Base-by-base conservation (phyloP, 208 protist genomes). In the Novymonas esmeraldas region DNA sequence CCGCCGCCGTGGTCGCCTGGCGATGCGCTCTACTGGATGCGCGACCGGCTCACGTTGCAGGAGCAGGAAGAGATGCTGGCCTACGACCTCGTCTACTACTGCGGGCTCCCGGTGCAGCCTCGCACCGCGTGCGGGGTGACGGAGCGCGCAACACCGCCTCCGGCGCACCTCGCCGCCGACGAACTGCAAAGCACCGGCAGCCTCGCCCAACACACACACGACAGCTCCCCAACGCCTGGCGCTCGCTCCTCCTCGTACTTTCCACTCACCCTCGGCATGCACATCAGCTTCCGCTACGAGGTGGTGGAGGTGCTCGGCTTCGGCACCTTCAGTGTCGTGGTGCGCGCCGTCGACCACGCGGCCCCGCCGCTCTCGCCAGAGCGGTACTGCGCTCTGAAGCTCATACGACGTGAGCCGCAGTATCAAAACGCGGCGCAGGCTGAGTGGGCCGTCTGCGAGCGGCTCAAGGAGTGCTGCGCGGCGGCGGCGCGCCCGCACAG, bases 221-320 rank as follows among this genome's bases (percentile, higher is more conserved):
- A 59, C 26, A 20, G 22, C 3, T 29, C 11, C 3, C 34, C 11
- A 41, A n/a, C 54, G 2, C n/a, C 18, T 20, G 29, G 34, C 20
- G 34, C 31, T 16, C 20, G 9, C 34, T 44, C 36, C 6, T 18
- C 54, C 9, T 75, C 70, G 87, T 95, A 98, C 67, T 98, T 98
- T 64, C 73, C 84, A 14, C 46, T 95, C 20, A 71, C 94, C 6
- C 48, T 87, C 31, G 81, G 96, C 42, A 96, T 99, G 68, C 97
- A 99, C 68, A 83, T 99, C 14, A 64, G 66, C 7, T 98, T 97
- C 71, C 77, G 89, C 29, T 97, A 94, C 68, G 84, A 93, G 56
- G 68, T 95, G 34, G 31, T 89, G 6, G 78, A 85, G 22, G 71
- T 93, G 36, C 60, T 95, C 9, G 93, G 90, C 18, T 65, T 87